Evolutionary conservation across 495 filamentous ascomycete genomes (phyloP), one percentile per base, ranked within the genome.

Genomic region (Penicillium tannophilum): DNA sequence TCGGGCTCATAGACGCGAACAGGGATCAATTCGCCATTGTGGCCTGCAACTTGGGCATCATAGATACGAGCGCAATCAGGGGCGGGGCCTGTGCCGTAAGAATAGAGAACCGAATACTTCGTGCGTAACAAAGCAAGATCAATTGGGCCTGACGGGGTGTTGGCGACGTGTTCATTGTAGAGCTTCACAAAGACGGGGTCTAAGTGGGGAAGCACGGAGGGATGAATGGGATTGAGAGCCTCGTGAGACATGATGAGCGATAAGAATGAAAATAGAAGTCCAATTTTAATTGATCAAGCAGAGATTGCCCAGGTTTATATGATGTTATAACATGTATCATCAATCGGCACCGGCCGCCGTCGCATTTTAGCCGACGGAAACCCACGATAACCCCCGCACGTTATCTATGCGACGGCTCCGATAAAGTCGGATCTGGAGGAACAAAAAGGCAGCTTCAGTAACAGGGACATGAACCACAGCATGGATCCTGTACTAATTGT

Each of bases 401-500:
- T 67, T 71, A 71, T 71, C 68, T 71, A 71, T 62, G 68, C 66
- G 68, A 69, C 68, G 68, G 68, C 16, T 59, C 52, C 42, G 55
- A 66, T 56, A 59, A 23, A 23, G 20, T 23, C 20, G 20, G 2
- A 16, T 26, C 9, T 12, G 16, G 16, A 45, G 24, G 54, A 54
- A 61, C 51, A 64, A 61, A 58, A 61, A 28, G 28, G 28, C 28
- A 28, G 20, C 20, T 28, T 4, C 4, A 28, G 28, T 7, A 28
- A 7, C 28, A 28, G 4, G 28, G 3, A 31, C 12, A 20, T 10
- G 10, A 20, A 35, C 8, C 2, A 31, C 8, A 47, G 10, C 42
- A 44, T 69, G 69, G 57, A 69, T 6, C 65, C 68, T 6, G 62
- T 86, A 16, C 67, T 86, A 45, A 84, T 86, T 62, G 71, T 83